A percentile compares a stretch with the other conserved stretches of the same genome.
phyloP scores from a whole-genome alignment of 139 green algal genomes.

The Medakamo hakoo region DNA sequence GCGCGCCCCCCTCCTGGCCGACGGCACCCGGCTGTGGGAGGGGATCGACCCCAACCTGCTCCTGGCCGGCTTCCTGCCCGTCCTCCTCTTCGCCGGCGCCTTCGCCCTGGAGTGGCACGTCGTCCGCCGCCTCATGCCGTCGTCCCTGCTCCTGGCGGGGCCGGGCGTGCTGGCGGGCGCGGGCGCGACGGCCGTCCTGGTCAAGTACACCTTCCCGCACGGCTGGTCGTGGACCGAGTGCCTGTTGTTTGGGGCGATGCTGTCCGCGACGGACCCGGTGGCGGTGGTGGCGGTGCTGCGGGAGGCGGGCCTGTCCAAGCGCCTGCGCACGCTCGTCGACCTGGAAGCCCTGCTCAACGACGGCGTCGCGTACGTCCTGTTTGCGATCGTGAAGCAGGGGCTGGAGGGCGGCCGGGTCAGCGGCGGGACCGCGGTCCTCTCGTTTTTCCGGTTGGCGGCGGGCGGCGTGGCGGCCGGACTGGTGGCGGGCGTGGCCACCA shows the following conservation, averaged over 20 bases:
- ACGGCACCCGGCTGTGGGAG: slow-evolving; percentile 11
- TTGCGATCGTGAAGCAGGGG: slow-evolving; percentile 25
- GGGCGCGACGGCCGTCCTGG: slow-evolving; percentile 25
- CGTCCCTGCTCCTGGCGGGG: slow-evolving; percentile 16
- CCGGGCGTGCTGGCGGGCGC: slow-evolving; percentile 32
- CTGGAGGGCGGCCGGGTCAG: slow-evolving; percentile 6
- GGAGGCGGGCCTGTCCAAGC: slow-evolving; percentile 1
- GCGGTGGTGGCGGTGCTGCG: slow-evolving; percentile 46
- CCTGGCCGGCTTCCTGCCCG: slow-evolving; percentile 38
- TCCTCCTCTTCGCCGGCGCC: slow-evolving; percentile 27
- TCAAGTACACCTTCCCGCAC: slow-evolving; percentile 40
- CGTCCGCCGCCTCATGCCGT: slow-evolving; percentile 11
- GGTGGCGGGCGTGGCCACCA: slow-evolving; percentile 21
- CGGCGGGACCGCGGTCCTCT: slow-evolving; percentile 10
- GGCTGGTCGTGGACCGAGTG: slow-evolving; percentile 35
- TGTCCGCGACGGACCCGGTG: slow-evolving; percentile 56
- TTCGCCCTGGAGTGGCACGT: slow-evolving; percentile 39
- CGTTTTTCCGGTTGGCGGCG: slow-evolving; percentile 25
- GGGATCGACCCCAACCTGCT: slow-evolving; percentile 37
- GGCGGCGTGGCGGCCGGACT: slow-evolving; percentile 28
- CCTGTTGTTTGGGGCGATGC: slow-evolving; percentile 40
- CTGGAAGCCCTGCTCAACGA: slow-evolving; percentile 68
- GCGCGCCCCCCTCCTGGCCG: not conserved
- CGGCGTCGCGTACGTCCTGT: slow-evolving; percentile 50
- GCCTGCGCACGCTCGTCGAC: slow-evolving; percentile 6